Base-by-base conservation (phyloP, 2,329 filamentous ascomycete genomes). In the Penicillium aurantiogriseum region DNA sequence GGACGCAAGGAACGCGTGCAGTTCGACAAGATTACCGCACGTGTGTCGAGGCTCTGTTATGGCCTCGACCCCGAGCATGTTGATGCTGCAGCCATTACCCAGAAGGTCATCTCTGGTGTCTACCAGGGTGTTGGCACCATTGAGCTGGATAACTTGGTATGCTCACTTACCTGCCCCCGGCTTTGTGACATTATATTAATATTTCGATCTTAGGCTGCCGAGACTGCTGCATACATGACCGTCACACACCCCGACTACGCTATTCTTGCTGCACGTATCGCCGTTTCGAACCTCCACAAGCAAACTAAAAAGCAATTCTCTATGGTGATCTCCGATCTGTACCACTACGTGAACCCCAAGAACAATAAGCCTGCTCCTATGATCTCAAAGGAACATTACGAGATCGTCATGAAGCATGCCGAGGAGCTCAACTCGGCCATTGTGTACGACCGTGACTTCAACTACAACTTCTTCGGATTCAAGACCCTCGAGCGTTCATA, bases 241-340 rank as follows among this genome's bases (percentile, higher is more conserved):
- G 93, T 97, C 69, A 99, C 93, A 62, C 94, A 99, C 77, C 94
- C 94, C 71, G 94, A 99, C 81, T 99, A 99, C 77, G 94, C 94
- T 75, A 95, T 97, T 74, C 91, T 99, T 58, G 94, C 94, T 64
- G 94, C 94, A 66, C 92, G 94, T 80, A 97, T 99, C 74, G 94
- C 94, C 68, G 94, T 99, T 54, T 99, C 94, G 72, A 99, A 99
- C 81, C 89, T 99, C 59, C 94, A 99, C 88, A 99, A 99, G 82
- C 94, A 99, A 84, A 99, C 94, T 64, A 97, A 97, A 86, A 99
- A 99, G 84, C 93, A 97, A 76, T 99, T 95, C 82, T 97, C 94
- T n/a, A 83, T 91, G 49, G 94, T 99, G 59, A 85, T 99, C 69
- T 88, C 86, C 69, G 94, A 99, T 71, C 86, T 99, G 42, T 97